Evolutionary conservation across 116 monocot genomes (phyloP), one percentile per base, ranked within the genome.

Genomic region (Trichopus zeylanicus): DNA sequence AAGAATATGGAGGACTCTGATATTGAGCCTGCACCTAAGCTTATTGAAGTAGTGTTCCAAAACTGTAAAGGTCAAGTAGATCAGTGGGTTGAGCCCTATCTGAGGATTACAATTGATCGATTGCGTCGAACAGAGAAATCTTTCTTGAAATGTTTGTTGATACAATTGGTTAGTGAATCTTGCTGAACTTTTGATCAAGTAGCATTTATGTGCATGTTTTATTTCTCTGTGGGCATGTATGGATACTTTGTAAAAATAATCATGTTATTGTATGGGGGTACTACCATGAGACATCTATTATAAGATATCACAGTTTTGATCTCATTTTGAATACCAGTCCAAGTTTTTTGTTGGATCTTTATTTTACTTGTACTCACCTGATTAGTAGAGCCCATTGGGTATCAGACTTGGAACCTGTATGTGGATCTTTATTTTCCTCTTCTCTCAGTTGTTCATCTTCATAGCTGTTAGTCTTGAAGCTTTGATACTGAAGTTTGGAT

Each of bases 11-110:
- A 88, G 52, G 98, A 99, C 53, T 67, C 59, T 65, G 88, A 92
- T 73, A 92, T 88, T 53, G 76, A 75, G 48, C 76, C 98, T 60
- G 92, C 98, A 56, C 98, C 98, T 26, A 99, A 99, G 72, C 88
- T 99, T 70, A 99, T 99, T 62, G 85, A 88, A 80, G 98, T 99
- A 7, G 76, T 99, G 11, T 79, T 99, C 31, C 92, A 99, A 61
- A 99, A 99, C 53, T 92, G 98, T 46, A 91, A 78, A 86, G 98
- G 98, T 20, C 79, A 92, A 56, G 82, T 99, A 62, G 98, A 99
- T 72, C 85, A 83, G 20, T 99, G 92, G 92, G 75, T 99, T 28
- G 91, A 98, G 61, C 91, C 98, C 33, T 98, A 91, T 78, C 80
- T 98, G 3, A 77, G 71, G 46, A 74, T 88, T 27, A 80, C 81